phyloP scores from a whole-genome alignment of 495 filamentous ascomycete species.

The Hypoxylon lienhwacheense region DNA sequence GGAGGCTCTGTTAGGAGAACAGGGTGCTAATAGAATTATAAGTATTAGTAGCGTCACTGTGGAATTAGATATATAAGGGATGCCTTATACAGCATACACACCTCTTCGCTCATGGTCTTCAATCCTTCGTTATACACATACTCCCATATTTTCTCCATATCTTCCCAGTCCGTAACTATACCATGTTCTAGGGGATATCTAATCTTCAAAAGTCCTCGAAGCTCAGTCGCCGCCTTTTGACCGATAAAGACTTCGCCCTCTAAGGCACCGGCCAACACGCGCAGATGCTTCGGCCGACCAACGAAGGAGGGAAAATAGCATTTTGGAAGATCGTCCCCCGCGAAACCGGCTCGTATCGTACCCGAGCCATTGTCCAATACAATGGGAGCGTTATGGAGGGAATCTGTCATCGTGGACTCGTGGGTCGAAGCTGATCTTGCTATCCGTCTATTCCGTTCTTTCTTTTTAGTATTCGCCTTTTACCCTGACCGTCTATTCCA shows the following conservation, averaged over 20 bases:
- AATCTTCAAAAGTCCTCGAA: conserved; percentile 92
- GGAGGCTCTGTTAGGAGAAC: conserved; percentile 96
- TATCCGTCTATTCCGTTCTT: conserved; percentile 24
- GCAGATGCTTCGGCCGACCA: conserved; percentile 93
- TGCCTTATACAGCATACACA: conserved; percentile 43
- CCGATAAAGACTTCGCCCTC: conserved; percentile 99
- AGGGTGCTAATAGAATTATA: conserved; percentile 64
- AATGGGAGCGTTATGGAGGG: conserved; percentile 93
- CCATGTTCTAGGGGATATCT: conserved; percentile 94
- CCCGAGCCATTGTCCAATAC: conserved; percentile 99
- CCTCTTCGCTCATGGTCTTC: conserved; percentile 96
- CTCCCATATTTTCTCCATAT: conserved; percentile 99
- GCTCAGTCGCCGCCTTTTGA: conserved; percentile 81
- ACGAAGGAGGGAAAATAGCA: conserved; percentile 98
- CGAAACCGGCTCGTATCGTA: conserved; percentile 95
- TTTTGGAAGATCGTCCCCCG: conserved; percentile 92
- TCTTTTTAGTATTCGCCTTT: conserved; percentile 10
- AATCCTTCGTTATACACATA: conserved; percentile 65
- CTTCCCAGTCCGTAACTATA: conserved; percentile 99
- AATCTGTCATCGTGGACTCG: conserved; percentile 69
- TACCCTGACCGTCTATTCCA: conserved; percentile 17
- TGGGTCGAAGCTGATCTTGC: conserved; percentile 16
- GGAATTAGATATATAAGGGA: conserved; percentile 1
- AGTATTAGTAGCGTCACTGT: background rate
- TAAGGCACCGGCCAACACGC: conserved; percentile 90